Evolutionary conservation across 2,329 filamentous ascomycete species (phyloP), one percentile per base, ranked within the genome.

Genomic region (Colletotrichum tropicale): DNA sequence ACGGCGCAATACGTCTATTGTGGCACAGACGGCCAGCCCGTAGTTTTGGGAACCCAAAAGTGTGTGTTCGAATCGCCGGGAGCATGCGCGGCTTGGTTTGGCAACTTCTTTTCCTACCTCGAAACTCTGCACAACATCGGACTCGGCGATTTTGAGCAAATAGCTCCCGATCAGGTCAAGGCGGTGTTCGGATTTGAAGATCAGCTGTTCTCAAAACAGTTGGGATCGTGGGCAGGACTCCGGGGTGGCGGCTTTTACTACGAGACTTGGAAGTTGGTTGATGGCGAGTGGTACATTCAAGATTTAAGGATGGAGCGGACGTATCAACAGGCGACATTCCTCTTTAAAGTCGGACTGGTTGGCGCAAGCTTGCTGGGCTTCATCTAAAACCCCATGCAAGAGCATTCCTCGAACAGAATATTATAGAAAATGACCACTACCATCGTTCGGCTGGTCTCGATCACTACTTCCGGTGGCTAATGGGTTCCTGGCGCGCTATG

Each of bases 61-160:
- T 28, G 69, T 13, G 56, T 70, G 13, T 79, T 78, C 69, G 67
- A 66, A 15, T 75, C 70, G 8, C 64, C 75, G 21, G 71, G 77
- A 18, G 61, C 38, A 8, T 77, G 77, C 36, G 74, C 70, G 12
- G 69, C 70, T n/a, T 79, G 78, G 71, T 80, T 80, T 70, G 30
- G 32, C 30, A 75, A 71, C 10, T 76, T 78, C 56, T 78, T 81
- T 34, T 68, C 74, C 5, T 55, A 21, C 21, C 69, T 79, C 38
- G 77, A 81, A 52, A 80, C 78, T 12, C 70, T 79, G 58, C 81
- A 81, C 74, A 79, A 78, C 55, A 64, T 82, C 9, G 77, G 78
- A 10, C 52, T 66, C 5, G 80, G 80, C 1, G 79, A 80, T 60
- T 79, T 82, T 32, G 79, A 81, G 71, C 79, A 79, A 55, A 76